These are phyloP conservation scores for Mycena venus DNA, from an alignment of 768 basidiomycete species.

Conservation along the genomic window DNA sequence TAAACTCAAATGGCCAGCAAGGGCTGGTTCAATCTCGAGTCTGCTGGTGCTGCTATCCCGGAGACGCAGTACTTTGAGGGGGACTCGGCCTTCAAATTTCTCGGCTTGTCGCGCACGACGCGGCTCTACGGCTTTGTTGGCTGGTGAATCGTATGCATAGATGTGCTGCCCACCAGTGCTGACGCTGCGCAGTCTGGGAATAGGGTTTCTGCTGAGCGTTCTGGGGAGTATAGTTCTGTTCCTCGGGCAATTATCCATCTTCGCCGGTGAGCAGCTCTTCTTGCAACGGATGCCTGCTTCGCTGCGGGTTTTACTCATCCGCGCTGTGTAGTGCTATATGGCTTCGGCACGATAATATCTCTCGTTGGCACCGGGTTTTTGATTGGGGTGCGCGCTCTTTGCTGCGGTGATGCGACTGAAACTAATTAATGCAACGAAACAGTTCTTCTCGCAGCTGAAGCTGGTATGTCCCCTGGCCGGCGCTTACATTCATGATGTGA, in stretches of 20 bases:
- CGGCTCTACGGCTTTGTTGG: constrained; percentile 88
- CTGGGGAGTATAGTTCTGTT: constrained; percentile 86
- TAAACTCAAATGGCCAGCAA: constrained; percentile 63
- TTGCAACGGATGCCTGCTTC: not conserved
- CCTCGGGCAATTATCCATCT: constrained; percentile 74
- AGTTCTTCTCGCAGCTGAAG: constrained; percentile 88
- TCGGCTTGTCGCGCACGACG: constrained; percentile 84
- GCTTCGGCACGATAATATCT: constrained; percentile 84
- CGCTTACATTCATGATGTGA: not conserved
- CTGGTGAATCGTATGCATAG: constrained; percentile 63
- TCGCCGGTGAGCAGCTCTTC: constrained; percentile 72
- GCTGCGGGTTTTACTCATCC: constrained; percentile 9
- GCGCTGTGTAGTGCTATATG: constrained; percentile 75
- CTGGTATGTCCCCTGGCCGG: constrained; percentile 61
- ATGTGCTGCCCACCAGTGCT: not conserved
- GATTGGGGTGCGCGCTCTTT: constrained; percentile 75
- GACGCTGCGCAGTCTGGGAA: constrained; percentile 63
- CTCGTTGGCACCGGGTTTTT: constrained; percentile 92
- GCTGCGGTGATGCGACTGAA: not conserved
- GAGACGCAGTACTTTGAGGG: constrained; percentile 91
- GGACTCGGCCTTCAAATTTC: constrained; percentile 86
- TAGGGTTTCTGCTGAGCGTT: constrained; percentile 86
- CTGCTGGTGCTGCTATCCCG: constrained; percentile 71
- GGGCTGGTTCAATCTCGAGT: constrained; percentile 91
- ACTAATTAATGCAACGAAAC: constrained; percentile 8